phyloP scores from a whole-genome alignment of 139 green algal genomes.

The Tetradesmus lagerheimii region DNA sequence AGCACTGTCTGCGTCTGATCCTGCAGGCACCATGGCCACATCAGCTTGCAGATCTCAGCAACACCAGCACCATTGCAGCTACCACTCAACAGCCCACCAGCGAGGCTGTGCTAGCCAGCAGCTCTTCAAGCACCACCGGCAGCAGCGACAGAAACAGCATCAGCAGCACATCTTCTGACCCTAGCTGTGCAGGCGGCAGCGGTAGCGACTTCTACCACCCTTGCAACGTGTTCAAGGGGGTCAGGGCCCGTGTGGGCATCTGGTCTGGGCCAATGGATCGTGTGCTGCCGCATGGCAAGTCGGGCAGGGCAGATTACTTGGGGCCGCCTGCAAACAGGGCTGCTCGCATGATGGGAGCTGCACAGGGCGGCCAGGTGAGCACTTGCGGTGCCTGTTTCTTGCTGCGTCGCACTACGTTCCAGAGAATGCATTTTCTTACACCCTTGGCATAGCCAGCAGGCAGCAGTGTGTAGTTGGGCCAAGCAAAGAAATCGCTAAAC shows the following conservation, averaged over 20 bases:
- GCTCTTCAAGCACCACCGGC: not conserved
- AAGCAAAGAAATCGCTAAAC: too few relatives aligned
- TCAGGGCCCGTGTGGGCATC: slow-evolving; percentile 62
- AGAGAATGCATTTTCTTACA: too few relatives aligned
- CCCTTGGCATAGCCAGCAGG: too few relatives aligned
- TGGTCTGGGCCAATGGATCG: slow-evolving; percentile 64
- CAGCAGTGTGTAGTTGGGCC: too few relatives aligned
- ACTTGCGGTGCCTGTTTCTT: too few relatives aligned
- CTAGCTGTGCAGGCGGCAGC: not conserved
- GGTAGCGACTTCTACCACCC: not conserved
- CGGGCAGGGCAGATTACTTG: slow-evolving; percentile 68
- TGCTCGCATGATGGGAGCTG: slow-evolving; percentile 67
- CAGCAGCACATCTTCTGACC: not conserved
- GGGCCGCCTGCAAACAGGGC: slow-evolving; percentile 67
- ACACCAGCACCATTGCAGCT: not conserved
- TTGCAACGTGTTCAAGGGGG: slow-evolving; percentile 48
- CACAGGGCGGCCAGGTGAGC: slow-evolving; percentile 63
- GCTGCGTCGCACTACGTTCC: too few relatives aligned
- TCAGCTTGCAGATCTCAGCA: not conserved
- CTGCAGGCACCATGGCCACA: slow-evolving; percentile 29
- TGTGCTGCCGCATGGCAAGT: slow-evolving; percentile 62
- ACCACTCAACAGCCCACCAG: not conserved
- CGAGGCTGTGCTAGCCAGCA: not conserved
- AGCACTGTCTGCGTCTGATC: too few relatives aligned
- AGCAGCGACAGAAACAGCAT: not conserved